Conservation (phyloP, 805 yeast species). For the Metahyphopichia silvanorum region DNA sequence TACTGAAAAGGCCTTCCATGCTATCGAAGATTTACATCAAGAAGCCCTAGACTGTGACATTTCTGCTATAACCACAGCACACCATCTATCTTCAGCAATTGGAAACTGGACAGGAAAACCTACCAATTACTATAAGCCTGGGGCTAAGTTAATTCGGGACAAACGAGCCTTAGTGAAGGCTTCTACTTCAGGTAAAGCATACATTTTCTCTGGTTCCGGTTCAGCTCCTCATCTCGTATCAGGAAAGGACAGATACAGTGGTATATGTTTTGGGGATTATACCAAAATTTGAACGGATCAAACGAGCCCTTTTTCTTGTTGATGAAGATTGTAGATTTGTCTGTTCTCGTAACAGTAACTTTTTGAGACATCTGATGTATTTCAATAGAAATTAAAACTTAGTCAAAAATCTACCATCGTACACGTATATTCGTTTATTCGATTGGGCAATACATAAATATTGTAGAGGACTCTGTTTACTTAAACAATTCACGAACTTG, state of each 20-base stretch:
- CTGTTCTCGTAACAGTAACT: no score
- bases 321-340: no score
- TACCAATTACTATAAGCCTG: slow-evolving; percentile 94
- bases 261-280: slow-evolving; percentile 97
- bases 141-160: slow-evolving; percentile 89
- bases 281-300: no score
- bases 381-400: no score
- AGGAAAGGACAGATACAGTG: slow-evolving; percentile 69
- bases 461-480: no score
- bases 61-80: slow-evolving; percentile 94
- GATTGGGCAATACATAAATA: no score
- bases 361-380: no score
- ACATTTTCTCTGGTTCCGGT: slow-evolving; percentile 95
- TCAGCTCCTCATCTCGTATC: slow-evolving; percentile 94
- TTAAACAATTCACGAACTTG: no score
- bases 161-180: slow-evolving; percentile 78
- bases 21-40: slow-evolving; percentile 63
- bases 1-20: slow-evolving; percentile 80
- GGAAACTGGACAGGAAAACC: slow-evolving; percentile 98
- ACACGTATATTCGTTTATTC: no score
- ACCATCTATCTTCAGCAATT: slow-evolving; percentile 82
- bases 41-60: slow-evolving; percentile 50
- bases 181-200: slow-evolving; percentile 87
- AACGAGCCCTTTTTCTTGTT: no score
- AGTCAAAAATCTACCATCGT: no score